Evolutionary conservation across 768 basidiomycete genomes (phyloP).

Genomic region (Exidia glandulosa): DNA sequence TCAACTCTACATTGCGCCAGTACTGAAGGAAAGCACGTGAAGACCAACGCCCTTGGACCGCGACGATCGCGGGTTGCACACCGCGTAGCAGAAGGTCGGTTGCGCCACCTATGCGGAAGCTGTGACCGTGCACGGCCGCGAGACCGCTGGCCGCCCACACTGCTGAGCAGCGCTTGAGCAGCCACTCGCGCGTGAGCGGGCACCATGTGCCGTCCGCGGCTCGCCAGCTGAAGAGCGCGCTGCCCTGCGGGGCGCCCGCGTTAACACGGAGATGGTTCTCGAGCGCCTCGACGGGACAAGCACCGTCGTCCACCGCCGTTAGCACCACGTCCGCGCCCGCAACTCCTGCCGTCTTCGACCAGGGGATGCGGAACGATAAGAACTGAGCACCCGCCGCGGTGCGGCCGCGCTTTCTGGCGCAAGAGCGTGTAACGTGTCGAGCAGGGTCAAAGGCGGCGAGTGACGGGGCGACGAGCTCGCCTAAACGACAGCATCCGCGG

Average conservation of each 20-base stretch:
- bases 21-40: constrained; percentile 25
- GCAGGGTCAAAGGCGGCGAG: constrained; percentile 6
- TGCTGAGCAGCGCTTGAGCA: not conserved
- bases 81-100: constrained; percentile 19
- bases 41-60: constrained; percentile 20
- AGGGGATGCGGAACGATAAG: not conserved
- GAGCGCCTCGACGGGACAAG: not conserved
- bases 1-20: constrained; percentile 14
- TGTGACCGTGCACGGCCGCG: constrained; percentile 14
- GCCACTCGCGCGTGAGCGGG: not conserved
- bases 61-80: constrained; percentile 22
- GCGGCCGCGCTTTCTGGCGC: not conserved
- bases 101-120: constrained; percentile 25
- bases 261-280: not conserved
- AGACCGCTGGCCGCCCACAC: not conserved
- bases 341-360: not conserved
- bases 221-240: not conserved
- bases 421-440: constrained; percentile 7
- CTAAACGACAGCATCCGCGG: constrained; percentile 9
- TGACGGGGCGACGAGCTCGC: constrained; percentile 17
- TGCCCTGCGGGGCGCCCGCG: not conserved
- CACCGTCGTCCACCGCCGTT: not conserved
- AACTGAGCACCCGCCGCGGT: not conserved
- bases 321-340: not conserved
- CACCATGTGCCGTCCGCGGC: not conserved